phyloP scores from a whole-genome alignment of 495 filamentous ascomycete genomes.

The Apodospora peruviana region DNA sequence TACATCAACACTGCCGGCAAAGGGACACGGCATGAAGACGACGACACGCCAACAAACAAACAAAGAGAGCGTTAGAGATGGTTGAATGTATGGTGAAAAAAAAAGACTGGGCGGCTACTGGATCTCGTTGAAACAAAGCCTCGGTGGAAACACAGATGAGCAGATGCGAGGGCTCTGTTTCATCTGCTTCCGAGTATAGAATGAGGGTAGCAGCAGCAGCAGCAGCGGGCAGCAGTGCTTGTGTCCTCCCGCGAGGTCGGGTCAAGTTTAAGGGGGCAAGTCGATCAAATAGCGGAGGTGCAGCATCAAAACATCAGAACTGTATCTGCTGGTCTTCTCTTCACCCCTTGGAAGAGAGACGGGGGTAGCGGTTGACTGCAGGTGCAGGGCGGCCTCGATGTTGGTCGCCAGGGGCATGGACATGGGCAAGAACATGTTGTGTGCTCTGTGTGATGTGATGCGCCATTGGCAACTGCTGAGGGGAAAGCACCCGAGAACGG shows the following conservation, averaged over 20 bases:
- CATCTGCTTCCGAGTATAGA: no score
- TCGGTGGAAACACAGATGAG: no score
- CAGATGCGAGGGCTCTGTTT: no score
- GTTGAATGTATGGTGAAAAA: constrained; percentile 8
- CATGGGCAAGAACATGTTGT: not conserved
- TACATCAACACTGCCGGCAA: not conserved
- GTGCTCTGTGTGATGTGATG: constrained; percentile 8
- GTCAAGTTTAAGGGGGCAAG: not conserved
- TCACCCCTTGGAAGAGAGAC: no score
- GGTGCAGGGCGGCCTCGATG: not conserved
- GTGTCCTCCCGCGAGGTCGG: not conserved
- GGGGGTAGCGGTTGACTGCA: no score
- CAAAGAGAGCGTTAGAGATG: not conserved
- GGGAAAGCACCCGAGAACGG: not conserved
- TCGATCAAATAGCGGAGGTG: not conserved
- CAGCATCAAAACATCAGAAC: no score
- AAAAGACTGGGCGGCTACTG: constrained; percentile 22
- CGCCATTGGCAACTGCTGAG: not conserved
- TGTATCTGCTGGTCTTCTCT: no score
- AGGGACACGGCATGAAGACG: not conserved
- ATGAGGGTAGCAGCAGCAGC: no score
- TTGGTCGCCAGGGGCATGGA: not conserved
- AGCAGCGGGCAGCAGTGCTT: not conserved
- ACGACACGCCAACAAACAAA: constrained; percentile 2
- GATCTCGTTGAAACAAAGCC: constrained; percentile 1